Evolutionary conservation across 306 rosid species (phyloP), one percentile per base, ranked within the genome.

Genomic region (Rosa lucieae): DNA sequence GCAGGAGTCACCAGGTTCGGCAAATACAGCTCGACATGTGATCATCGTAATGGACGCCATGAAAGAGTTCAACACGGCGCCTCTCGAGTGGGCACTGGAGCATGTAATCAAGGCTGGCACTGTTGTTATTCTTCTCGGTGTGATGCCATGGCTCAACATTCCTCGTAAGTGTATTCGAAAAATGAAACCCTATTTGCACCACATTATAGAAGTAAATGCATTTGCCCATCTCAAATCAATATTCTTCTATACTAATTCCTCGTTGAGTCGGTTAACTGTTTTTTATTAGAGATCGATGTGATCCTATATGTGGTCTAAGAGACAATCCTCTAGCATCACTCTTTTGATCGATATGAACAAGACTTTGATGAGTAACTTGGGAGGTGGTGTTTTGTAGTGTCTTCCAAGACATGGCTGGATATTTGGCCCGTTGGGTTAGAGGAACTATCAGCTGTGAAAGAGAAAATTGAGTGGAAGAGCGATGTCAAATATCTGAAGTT

Each of bases 141-240:
- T 83, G 21, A 84, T 88, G 91, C 90, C 97, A 0, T 89, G 92
- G 89, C 90, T 89, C 18, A 88, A 87, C 68, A 88, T 88, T 73
- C 91, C 87, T 6, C 77, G 85, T 85, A 20, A 79, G 88, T 69
- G 5, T 5, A 15, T 26, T 18, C 20, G 13, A 35, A 32, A 35
- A 5, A 6, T 58, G 3, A 58, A 58, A n/a, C 32, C 63, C 6
- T n/a, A 0, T 20, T 17, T 18, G 59, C 59, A 18, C 63, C 63
- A 56, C 63, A 29, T 29, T 29, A 29, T 29, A 29, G n/a, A 51
- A 51, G n/a, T 4, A 55, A 59, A 23, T 21, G 66, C 32, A 5
- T 56, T n/a, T 56, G 63, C 63, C 61, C 23, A 55, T 55, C 61
- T 55, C 23, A 55, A 53, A 6, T 21, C 10, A n/a, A 1, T 20